phyloP scores from a whole-genome alignment of 1,284 basidiomycete species.

The Sanghuangporus sanghuang region DNA sequence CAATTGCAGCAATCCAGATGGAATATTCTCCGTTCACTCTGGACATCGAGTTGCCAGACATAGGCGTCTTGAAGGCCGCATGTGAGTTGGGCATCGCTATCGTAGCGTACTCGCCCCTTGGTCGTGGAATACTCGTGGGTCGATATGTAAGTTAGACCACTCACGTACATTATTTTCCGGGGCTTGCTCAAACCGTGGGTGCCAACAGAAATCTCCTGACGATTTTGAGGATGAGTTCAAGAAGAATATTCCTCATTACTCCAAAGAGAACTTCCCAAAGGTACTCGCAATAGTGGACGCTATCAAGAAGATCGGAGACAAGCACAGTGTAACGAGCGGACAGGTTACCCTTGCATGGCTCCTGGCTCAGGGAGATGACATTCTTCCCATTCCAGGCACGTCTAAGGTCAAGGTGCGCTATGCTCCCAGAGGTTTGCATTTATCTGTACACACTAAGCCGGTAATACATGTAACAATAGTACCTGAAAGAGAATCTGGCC shows the following conservation, averaged over 20 bases:
- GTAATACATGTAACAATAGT: conserved; percentile 22
- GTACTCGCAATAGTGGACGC: conserved; percentile 48
- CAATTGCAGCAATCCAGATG: conserved; percentile 57
- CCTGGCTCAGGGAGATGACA: conserved; percentile 46
- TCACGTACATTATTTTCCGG: neutral
- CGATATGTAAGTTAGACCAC: conserved; percentile 32
- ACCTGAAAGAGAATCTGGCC: conserved; percentile 38
- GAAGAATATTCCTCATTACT: conserved; percentile 25
- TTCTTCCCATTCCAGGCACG: conserved; percentile 52
- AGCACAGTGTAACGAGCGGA: conserved; percentile 43
- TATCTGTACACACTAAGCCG: neutral
- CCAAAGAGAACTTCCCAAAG: conserved; percentile 49
- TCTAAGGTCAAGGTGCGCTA: conserved; percentile 34
- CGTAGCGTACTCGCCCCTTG: conserved; percentile 59
- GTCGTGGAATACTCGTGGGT: conserved; percentile 59
- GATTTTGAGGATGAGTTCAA: conserved; percentile 51
- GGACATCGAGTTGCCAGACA: conserved; percentile 44
- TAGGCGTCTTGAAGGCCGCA: conserved; percentile 42
- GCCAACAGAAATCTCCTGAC: conserved; percentile 36
- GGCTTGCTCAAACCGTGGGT: neutral
- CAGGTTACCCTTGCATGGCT: conserved; percentile 62
- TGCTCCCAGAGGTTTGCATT: neutral
- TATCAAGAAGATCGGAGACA: conserved; percentile 39
- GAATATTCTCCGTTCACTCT: conserved; percentile 61
- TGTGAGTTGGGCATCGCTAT: conserved; percentile 48